Evolutionary conservation across 2,329 filamentous ascomycete genomes (phyloP), one percentile per base, ranked within the genome.

Genomic region (Aspergillus calidoustus): DNA sequence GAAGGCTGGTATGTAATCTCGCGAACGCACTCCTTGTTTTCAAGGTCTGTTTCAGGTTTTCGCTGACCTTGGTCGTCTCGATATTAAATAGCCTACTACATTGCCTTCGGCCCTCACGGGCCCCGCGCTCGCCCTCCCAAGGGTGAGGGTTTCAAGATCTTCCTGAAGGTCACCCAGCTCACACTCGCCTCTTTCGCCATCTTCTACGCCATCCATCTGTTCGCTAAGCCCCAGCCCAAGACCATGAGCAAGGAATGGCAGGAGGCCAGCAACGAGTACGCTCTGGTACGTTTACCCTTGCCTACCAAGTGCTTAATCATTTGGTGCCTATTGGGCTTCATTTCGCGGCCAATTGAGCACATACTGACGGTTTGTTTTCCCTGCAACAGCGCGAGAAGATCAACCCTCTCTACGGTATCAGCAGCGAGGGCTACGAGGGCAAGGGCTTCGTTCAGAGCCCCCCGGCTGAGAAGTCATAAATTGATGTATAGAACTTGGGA

Each of bases 201-300:
- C 79, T 98, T 98, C 83, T 83, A 83, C 72, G 66, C 80, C 72
- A 86, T 91, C 77, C 91, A 93, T 74, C 69, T 85, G 69, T 89
- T 91, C 77, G 92, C 91, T 73, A 85, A 87, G 77, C 86, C 87
- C 63, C 75, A 86, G 66, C 95, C 95, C 69, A 83, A 84, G 79
- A 96, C 94, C 74, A 96, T 99, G 93, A 94, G 85, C 83, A 91
- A 92, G 86, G 95, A 99, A 82, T 98, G 91, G 88, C 92, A 99
- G 84, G 93, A 98, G 84, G 90, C 90, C 71, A 86, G 89, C 71
- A 97, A 99, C 82, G 95, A 97, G 84, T 95, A 91, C 81, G 85
- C 97, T 79, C 93, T 89, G 87, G 94, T 96, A 83, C 73, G 88
- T 81, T 47, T 56, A 57, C 23, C 2, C 31, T 44, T 13, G 48